Evolutionary conservation across 2,329 filamentous ascomycete species (phyloP).

Genomic region (Verruconis gallopava): DNA sequence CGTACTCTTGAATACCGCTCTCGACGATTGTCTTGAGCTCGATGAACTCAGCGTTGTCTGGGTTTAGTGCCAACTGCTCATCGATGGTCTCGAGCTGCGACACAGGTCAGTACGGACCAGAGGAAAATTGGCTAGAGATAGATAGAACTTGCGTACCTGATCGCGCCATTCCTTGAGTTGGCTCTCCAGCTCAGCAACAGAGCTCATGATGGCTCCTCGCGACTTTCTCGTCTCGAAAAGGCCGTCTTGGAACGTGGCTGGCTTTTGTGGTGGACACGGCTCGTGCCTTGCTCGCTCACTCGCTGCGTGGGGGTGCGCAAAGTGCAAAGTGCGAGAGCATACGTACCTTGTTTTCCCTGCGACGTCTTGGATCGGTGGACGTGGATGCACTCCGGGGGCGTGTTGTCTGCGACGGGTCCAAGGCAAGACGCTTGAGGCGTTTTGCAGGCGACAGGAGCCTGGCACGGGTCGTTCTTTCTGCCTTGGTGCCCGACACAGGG

Average conservation of each 20-base stretch:
- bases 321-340: background rate
- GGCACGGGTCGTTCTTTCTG: no score
- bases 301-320: background rate
- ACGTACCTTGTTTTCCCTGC: background rate
- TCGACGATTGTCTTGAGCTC: constrained; percentile 69
- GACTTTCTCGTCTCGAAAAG: no score
- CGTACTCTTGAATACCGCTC: constrained; percentile 65
- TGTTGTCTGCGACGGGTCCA: no score
- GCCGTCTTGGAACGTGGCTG: no score
- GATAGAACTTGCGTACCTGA: background rate
- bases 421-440: no score
- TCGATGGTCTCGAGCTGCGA: constrained; percentile 65
- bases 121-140: no score
- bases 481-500: no score
- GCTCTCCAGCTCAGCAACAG: background rate
- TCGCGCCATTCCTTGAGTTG: background rate
- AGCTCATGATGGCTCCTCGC: background rate
- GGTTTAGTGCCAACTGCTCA: constrained; percentile 63
- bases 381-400: no score
- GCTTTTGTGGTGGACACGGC: no score
- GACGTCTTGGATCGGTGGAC: no score
- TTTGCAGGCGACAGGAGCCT: no score
- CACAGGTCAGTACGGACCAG: no score
- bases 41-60: constrained; percentile 65
- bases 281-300: background rate